Percentiles rank a stretch among this genome's conserved stretches.
Evolutionary conservation across 345 rosid genomes (phyloP).

Genomic region (Populus alba): DNA sequence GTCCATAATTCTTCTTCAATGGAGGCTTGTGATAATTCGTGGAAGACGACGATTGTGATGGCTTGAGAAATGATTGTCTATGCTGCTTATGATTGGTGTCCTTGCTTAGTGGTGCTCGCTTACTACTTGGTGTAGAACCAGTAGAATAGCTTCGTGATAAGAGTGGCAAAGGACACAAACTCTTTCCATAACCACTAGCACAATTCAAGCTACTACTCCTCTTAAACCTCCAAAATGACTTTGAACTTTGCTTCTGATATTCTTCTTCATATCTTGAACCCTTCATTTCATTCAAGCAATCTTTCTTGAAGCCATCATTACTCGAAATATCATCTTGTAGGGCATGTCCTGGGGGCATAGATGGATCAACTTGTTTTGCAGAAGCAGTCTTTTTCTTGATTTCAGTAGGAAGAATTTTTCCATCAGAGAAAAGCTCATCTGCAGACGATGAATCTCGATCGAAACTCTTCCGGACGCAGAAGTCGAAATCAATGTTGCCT

Average conservation of each 20-base stretch:
- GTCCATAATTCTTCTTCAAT: conserved; percentile 64
- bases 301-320: conserved; percentile 5
- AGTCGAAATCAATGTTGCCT: conserved; percentile 49
- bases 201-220: conserved; percentile 76
- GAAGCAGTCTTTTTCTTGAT: conserved; percentile 25
- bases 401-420: conserved; percentile 28
- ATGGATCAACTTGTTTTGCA: conserved; percentile 14
- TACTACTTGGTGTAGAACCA: conserved; percentile 44
- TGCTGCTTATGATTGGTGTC: conserved; percentile 42
- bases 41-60: conserved; percentile 23
- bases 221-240: conserved; percentile 77
- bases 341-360: not conserved
- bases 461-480: conserved; percentile 23
- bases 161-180: conserved; percentile 73
- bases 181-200: conserved; percentile 63
- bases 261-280: conserved; percentile 24
- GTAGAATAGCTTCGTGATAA: conserved; percentile 72
- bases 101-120: conserved; percentile 33
- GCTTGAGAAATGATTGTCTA: conserved; percentile 33
- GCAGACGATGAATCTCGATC: conserved; percentile 27
- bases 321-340: not conserved
- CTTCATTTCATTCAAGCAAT: conserved; percentile 27
- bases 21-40: conserved; percentile 60
- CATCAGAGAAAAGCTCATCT: conserved; percentile 34
- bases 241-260: conserved; percentile 43